Evolutionary conservation across 2,329 filamentous ascomycete species (phyloP).

Genomic region (Pestalotiopsis sp.): DNA sequence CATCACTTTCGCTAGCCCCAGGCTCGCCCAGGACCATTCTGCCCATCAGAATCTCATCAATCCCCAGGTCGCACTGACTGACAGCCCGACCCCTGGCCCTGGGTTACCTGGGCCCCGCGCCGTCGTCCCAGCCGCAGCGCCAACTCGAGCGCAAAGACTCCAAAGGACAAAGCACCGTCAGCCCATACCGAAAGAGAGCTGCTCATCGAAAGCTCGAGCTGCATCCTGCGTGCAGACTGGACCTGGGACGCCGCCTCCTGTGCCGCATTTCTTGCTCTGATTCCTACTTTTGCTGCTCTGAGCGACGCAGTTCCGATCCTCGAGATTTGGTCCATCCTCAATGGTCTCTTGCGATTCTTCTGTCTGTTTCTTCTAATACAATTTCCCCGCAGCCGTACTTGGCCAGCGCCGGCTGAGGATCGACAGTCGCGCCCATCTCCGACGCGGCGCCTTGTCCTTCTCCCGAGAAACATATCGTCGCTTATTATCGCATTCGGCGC

Average conservation of each 20-base stretch:
- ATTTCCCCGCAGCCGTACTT: not conserved
- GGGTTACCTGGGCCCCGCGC: not conserved
- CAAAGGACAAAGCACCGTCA: constrained; percentile 1
- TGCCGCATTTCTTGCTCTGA: not conserved
- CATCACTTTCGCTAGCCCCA: not conserved
- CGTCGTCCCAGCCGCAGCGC: constrained; percentile 1
- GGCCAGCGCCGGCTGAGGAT: constrained; percentile 9
- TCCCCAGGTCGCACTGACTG: not conserved
- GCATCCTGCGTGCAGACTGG: not conserved
- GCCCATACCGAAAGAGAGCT: not conserved
- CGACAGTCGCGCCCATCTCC: not conserved
- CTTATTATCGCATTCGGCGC: not conserved
- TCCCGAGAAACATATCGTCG: not conserved
- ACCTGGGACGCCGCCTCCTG: not conserved
- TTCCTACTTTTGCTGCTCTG: not conserved
- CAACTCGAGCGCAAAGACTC: not conserved
- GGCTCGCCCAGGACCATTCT: not conserved
- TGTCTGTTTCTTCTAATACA: not conserved
- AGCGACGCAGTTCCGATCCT: not conserved
- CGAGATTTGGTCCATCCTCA: not conserved
- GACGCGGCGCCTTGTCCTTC: not conserved
- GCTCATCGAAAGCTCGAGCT: constrained; percentile 7
- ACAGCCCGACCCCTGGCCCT: not conserved
- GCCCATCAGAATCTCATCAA: not conserved
- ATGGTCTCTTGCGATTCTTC: not conserved